Conservation (phyloP, 257 asterid species). For the Solanum boliviense region DNA sequence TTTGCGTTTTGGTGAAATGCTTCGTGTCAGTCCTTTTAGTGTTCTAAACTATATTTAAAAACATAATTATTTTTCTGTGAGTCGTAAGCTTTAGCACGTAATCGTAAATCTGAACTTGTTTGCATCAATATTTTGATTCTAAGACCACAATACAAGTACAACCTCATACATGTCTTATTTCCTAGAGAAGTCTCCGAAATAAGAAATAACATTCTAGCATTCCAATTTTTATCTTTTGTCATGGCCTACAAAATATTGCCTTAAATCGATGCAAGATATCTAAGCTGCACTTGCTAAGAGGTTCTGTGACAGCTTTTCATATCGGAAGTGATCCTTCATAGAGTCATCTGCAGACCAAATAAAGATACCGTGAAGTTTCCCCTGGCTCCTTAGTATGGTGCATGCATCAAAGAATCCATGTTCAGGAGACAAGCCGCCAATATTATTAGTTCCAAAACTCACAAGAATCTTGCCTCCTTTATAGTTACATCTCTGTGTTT, state of each 20-base stretch:
- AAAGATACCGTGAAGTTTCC: constrained; percentile 69
- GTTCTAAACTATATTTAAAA: background rate
- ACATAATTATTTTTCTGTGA: background rate
- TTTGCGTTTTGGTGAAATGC: background rate
- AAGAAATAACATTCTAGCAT: background rate
- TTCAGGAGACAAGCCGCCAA: constrained; percentile 51
- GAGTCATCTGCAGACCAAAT: constrained; percentile 86
- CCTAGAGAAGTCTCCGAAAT: background rate
- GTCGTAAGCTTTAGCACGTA: background rate
- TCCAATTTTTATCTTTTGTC: background rate
- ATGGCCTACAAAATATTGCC: background rate
- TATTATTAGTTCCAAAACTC: constrained; percentile 56
- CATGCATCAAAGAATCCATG: constrained; percentile 64
- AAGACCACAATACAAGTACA: background rate
- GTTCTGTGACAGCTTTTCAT: constrained; percentile 47
- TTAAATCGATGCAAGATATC: background rate
- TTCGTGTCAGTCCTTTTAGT: background rate
- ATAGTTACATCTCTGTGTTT: constrained; percentile 40
- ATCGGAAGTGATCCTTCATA: constrained; percentile 31
- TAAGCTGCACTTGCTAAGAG: constrained; percentile 27
- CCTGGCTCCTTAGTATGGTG: constrained; percentile 25
- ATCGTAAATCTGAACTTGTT: background rate
- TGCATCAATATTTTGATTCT: background rate
- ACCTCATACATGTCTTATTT: background rate
- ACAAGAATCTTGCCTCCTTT: constrained; percentile 39